phyloP scores from a whole-genome alignment of 2,329 filamentous ascomycete species.

The Huntiella savannae region DNA sequence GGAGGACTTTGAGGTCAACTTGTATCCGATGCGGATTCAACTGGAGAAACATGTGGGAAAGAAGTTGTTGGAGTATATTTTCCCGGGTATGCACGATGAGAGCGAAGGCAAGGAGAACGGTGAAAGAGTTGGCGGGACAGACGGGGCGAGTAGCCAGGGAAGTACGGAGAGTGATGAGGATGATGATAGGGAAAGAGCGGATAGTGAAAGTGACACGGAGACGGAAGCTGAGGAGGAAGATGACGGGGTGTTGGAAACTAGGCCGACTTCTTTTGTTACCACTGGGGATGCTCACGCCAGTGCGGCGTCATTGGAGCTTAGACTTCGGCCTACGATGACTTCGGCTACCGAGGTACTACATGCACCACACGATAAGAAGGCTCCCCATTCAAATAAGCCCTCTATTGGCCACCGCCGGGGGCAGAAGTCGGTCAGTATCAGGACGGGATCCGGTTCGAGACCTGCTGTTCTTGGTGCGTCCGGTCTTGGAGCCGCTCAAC shows the following conservation, averaged over 20 bases:
- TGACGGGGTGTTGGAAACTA: constrained; percentile 24
- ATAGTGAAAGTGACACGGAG: constrained; percentile 14
- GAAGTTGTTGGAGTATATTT: constrained; percentile 91
- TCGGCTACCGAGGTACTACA: constrained; percentile 15
- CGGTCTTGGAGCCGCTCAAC: not conserved
- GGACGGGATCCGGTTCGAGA: constrained; percentile 19
- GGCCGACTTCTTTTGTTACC: constrained; percentile 45
- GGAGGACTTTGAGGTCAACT: constrained; percentile 86
- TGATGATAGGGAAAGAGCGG: constrained; percentile 20
- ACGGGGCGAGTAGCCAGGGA: not conserved
- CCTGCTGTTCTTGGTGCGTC: not conserved
- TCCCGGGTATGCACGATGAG: constrained; percentile 58
- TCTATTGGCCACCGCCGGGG: constrained; percentile 5
- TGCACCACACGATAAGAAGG: constrained; percentile 1
- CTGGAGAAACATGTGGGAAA: constrained; percentile 84
- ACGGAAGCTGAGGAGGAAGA: constrained; percentile 1
- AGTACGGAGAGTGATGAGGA: constrained; percentile 15
- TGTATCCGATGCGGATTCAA: constrained; percentile 86
- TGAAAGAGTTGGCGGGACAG: constrained; percentile 22
- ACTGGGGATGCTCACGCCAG: constrained; percentile 4
- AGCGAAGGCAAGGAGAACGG: constrained; percentile 44
- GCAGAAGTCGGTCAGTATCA: constrained; percentile 30
- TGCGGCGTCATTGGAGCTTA: constrained; percentile 39
- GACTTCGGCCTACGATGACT: constrained; percentile 64
- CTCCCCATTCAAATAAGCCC: not conserved